Base-by-base conservation (phyloP, 345 rosid genomes). In the Corchorus capsularis region DNA sequence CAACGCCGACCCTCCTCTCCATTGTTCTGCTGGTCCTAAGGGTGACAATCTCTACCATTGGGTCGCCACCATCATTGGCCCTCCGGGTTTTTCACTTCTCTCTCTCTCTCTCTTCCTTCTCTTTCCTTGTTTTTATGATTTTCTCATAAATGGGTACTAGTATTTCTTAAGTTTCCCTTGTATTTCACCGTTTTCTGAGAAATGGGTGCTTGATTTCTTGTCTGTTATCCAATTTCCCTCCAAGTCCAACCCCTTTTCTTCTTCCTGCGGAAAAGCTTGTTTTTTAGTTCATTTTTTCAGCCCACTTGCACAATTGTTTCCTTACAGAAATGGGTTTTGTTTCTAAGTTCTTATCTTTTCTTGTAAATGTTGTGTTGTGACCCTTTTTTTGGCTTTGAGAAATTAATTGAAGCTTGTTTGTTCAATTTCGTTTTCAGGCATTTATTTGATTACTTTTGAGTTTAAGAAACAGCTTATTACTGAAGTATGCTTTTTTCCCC, bases 41-140 rank as follows among this genome's bases (percentile, higher is more conserved):
- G 94, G 97, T 47, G 99, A 95, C 82, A 95, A 88, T 79, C 94
- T 95, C 79, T 92, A 90, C 85, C 87, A 92, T 73, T 92, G 99
- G 99, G 88, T 95, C 83, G 82, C 98, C 84, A 90, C 97, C 77
- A 67, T 92, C 76, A 79, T 95, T 61, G 99, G 94, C 50, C 98
- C 99, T 41, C 78, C 86, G 39, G 96, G 99, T 90, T 52, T 69
- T 3, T 13, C 2, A 14, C 59, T 65, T 19, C 35, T 32, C 61
- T 32, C 19, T 37, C 53, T 22, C n/a, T 46, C 74, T 39, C 17
- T 11, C 16, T 47, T 11, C 19, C 20, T 53, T 53, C 15, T 50
- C 20, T 53, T 53, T 16, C 19, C 2, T 5, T 2, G 2, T 55
- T 55, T 55, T 55, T 62, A 34, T 37, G 10, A 19, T 65, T 27